Evolutionary conservation across 2,329 filamentous ascomycete species (phyloP).

Genomic region (Colletotrichum gloeosporioides): DNA sequence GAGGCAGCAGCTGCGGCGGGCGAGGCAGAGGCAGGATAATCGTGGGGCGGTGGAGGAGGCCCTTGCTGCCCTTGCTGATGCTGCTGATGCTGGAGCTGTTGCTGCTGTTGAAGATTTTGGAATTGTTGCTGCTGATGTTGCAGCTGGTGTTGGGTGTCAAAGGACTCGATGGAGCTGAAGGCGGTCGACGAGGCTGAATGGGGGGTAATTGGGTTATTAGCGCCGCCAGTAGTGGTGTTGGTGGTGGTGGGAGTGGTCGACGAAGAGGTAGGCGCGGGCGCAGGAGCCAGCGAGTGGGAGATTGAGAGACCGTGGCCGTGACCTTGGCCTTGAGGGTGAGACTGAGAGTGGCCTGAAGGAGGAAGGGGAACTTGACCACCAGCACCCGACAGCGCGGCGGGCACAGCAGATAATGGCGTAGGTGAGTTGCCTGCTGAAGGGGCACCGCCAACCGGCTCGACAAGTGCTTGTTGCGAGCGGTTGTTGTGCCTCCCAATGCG

Average conservation of each 20-base stretch:
- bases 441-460: constrained; percentile 45
- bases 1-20: constrained; percentile 31
- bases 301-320: neutral
- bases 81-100: constrained; percentile 34
- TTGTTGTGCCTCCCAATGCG: constrained; percentile 61
- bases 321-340: neutral
- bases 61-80: constrained; percentile 34
- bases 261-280: constrained; percentile 22
- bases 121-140: constrained; percentile 30
- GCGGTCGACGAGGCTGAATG: constrained; percentile 53
- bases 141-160: constrained; percentile 35
- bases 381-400: neutral
- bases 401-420: neutral
- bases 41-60: constrained; percentile 26
- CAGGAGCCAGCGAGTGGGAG: constrained; percentile 14
- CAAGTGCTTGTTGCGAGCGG: constrained; percentile 61
- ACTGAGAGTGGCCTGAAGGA: constrained; percentile 14
- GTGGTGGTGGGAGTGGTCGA: constrained; percentile 16
- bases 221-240: constrained; percentile 28
- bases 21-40: constrained; percentile 36
- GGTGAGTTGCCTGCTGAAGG: constrained; percentile 21
- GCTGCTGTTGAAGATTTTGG: constrained; percentile 34
- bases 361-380: neutral
- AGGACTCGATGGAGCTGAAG: constrained; percentile 54
- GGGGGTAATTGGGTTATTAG: constrained; percentile 35